Evolutionary conservation across 176 grass and related monocot species (phyloP).

Genomic region (Rhynchospora tenuis): DNA sequence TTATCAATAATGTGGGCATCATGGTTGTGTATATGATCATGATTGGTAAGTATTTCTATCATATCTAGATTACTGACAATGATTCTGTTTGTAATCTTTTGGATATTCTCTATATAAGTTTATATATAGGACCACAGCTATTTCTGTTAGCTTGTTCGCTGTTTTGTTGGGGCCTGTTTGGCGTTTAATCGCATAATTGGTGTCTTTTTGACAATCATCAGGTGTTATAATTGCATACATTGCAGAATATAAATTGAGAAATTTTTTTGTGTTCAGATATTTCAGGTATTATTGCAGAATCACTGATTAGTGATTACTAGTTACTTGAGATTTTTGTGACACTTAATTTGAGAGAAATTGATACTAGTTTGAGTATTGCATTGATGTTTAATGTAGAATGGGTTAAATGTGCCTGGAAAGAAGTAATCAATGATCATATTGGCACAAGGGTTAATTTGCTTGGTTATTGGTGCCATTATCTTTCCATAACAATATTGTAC

Average conservation of each 20-base stretch:
- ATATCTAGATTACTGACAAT: conserved; percentile 4
- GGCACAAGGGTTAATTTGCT: not conserved
- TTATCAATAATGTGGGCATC: conserved; percentile 66
- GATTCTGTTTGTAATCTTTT: not conserved
- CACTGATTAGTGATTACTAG: not conserved
- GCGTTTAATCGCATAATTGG: not conserved
- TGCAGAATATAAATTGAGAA: not conserved
- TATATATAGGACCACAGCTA: not conserved
- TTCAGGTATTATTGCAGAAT: not conserved
- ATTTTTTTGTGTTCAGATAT: not conserved
- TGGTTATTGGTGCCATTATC: not conserved
- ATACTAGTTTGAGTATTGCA: not conserved
- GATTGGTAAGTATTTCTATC: conserved; percentile 41
- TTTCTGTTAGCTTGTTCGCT: not conserved
- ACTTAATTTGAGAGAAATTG: not conserved
- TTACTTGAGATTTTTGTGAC: not conserved
- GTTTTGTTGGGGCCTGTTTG: not conserved
- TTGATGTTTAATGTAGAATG: not conserved
- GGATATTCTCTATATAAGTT: not conserved
- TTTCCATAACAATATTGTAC: not conserved
- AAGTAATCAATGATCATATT: not conserved
- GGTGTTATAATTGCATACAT: not conserved
- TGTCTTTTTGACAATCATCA: not conserved
- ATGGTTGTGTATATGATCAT: conserved; percentile 92
- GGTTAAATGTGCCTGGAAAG: not conserved